phyloP scores from a whole-genome alignment of 1,284 basidiomycete genomes.

The Rhodotorula sp. region DNA sequence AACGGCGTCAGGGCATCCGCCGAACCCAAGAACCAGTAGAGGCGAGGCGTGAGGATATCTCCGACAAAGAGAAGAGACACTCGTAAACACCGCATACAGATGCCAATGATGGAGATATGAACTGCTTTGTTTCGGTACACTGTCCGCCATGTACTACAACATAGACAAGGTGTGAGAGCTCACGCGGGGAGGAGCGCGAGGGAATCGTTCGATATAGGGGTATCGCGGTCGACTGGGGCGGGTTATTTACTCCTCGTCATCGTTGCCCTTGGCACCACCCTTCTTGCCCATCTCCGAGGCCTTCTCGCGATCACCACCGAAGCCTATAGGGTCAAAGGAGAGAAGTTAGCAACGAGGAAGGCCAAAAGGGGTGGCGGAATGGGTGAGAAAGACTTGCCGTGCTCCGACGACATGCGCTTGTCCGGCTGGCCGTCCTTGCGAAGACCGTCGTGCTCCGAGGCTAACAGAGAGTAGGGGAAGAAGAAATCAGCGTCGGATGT shows the following conservation, averaged over 20 bases:
- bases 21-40: neutral
- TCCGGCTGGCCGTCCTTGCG: conserved; percentile 15
- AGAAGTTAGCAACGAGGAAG: neutral
- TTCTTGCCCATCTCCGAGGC: conserved; percentile 27
- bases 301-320: conserved; percentile 38
- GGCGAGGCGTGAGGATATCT: too few species aligned
- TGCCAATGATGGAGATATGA: too few species aligned
- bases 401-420: conserved; percentile 24
- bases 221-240: neutral
- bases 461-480: neutral
- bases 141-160: neutral
- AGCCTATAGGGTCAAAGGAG: conserved; percentile 14
- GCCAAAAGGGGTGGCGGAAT: too few species aligned
- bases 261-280: conserved; percentile 1
- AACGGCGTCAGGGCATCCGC: neutral
- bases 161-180: neutral
- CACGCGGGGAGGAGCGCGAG: neutral
- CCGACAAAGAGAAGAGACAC: too few species aligned
- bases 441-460: neutral
- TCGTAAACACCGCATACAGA: too few species aligned
- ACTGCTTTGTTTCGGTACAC: conserved; percentile 3
- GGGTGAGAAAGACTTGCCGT: conserved; percentile 7
- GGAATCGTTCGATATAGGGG: too few species aligned
- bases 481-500: neutral
- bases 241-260: conserved; percentile 13